Conservation (phyloP, 306 rosid species). For the Abrus precatorius region DNA sequence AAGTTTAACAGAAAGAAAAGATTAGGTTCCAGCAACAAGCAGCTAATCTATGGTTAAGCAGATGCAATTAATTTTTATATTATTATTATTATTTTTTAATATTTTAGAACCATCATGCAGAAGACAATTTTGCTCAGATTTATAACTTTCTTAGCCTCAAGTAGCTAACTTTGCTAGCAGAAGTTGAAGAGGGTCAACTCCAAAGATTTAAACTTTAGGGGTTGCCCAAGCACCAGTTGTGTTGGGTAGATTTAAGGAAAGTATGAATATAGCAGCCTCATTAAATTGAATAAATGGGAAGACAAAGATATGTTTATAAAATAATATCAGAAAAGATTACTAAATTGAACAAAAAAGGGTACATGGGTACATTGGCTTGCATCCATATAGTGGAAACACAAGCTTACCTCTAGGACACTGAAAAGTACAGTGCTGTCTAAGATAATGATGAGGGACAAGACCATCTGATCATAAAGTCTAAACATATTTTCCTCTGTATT, state of each 20-base stretch:
- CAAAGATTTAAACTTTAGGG: neutral
- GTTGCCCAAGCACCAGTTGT: neutral
- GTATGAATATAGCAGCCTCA: neutral
- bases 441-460: constrained; percentile 24
- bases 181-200: neutral
- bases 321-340: constrained; percentile 26
- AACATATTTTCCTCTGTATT: constrained; percentile 94
- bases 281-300: constrained; percentile 16
- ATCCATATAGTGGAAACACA: constrained; percentile 14
- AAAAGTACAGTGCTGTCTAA: constrained; percentile 34
- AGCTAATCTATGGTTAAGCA: no score
- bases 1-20: no score
- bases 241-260: neutral
- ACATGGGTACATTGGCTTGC: constrained; percentile 30
- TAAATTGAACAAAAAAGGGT: constrained; percentile 30
- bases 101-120: neutral
- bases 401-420: constrained; percentile 18
- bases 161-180: neutral
- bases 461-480: constrained; percentile 48
- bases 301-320: constrained; percentile 18
- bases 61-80: no score
- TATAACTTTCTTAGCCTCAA: neutral
- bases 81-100: neutral
- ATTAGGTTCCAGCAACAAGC: no score
- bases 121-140: neutral